phyloP scores from a whole-genome alignment of 2,329 filamentous ascomycete genomes.

The Pseudogymnoascus sp. region DNA sequence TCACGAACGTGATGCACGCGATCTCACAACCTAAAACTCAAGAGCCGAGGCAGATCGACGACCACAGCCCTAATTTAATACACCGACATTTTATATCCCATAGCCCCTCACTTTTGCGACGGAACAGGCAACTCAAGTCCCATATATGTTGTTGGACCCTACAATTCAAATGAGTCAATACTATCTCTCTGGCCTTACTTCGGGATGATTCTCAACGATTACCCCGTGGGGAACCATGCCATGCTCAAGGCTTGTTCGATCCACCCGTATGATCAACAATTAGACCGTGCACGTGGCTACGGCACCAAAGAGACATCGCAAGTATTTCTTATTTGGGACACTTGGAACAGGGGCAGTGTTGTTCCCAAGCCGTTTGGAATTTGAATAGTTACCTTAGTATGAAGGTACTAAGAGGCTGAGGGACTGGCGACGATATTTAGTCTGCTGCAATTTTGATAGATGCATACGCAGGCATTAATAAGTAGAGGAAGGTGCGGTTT shows the following conservation, averaged over 20 bases:
- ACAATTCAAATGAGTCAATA: neutral
- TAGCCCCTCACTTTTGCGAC: neutral
- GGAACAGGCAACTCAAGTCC: neutral
- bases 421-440: neutral
- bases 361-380: neutral
- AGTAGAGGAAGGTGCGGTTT: neutral
- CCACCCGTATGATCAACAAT: neutral
- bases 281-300: neutral
- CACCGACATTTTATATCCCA: neutral
- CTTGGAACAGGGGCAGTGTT: neutral
- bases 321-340: neutral
- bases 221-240: neutral
- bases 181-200: neutral
- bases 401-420: neutral
- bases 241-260: neutral
- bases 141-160: neutral
- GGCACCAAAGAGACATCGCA: neutral
- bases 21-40: neutral
- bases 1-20: neutral
- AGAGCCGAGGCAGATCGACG: constrained; percentile 3
- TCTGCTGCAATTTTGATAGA: neutral
- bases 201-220: neutral
- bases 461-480: neutral
- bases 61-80: neutral
- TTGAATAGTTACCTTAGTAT: neutral